phyloP scores from a whole-genome alignment of 2,329 filamentous ascomycete genomes.

The Calonectria pauciramosa region DNA sequence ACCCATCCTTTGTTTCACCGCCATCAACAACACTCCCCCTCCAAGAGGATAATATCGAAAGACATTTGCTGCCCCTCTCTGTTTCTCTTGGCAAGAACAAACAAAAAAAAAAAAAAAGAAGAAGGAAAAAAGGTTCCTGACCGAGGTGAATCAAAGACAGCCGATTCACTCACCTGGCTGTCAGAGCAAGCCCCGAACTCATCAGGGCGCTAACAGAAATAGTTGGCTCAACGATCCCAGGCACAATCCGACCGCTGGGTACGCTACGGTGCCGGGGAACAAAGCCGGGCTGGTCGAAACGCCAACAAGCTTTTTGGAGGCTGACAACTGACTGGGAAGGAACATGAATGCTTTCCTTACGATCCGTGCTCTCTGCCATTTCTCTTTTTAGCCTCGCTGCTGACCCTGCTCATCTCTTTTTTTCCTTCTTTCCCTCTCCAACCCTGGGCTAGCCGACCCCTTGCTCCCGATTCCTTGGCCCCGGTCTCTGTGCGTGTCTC shows the following conservation, averaged over 20 bases:
- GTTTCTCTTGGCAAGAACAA: not conserved
- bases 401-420: constrained; percentile 1
- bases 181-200: constrained; percentile 3
- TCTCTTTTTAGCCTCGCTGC: constrained; percentile 14
- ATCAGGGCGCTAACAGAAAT: not conserved
- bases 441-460: not conserved
- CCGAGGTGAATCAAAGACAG: constrained; percentile 5
- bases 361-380: not conserved
- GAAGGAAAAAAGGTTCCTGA: not conserved
- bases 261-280: constrained; percentile 26
- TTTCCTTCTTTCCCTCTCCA: not conserved
- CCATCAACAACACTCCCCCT: not conserved
- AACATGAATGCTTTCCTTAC: not conserved
- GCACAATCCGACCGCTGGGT: constrained; percentile 18
- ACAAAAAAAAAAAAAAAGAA: not conserved
- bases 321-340: not conserved
- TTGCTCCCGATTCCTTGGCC: constrained; percentile 13
- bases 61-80: not conserved
- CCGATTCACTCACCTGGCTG: constrained; percentile 1
- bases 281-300: constrained; percentile 16
- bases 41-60: not conserved
- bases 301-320: constrained; percentile 23
- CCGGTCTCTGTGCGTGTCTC: not conserved
- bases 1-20: constrained; percentile 5
- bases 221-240: constrained; percentile 11